phyloP scores from a whole-genome alignment of 176 grass and related monocot genomes.

The Bonia amplexicaulis region DNA sequence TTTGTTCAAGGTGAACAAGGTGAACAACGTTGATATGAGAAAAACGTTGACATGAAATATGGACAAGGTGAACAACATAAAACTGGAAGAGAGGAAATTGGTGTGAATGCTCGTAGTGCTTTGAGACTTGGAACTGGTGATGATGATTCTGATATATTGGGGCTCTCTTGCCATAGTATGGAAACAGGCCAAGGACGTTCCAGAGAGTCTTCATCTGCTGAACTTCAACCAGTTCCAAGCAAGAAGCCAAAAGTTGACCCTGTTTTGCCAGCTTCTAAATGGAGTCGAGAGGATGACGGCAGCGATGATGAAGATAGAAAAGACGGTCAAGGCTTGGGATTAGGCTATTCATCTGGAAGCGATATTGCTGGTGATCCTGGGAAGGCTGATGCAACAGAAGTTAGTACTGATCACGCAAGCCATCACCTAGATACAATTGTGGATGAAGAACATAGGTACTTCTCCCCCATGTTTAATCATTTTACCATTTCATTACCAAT shows the following conservation, averaged over 20 bases:
- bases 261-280: constrained; percentile 87
- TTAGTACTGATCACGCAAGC: constrained; percentile 20
- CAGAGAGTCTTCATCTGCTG: constrained; percentile 29
- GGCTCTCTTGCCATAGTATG: constrained; percentile 19
- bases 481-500: constrained; percentile 1
- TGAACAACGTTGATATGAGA: no score
- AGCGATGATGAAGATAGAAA: constrained; percentile 65
- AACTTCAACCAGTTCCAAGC: constrained; percentile 25
- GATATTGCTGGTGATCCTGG: constrained; percentile 56
- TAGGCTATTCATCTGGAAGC: constrained; percentile 97
- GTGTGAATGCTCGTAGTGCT: constrained; percentile 25
- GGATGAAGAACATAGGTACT: constrained; percentile 80
- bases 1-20: no score
- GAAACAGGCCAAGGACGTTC: constrained; percentile 14
- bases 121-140: constrained; percentile 29
- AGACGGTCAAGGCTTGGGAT: constrained; percentile 52
- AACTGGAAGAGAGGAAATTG: constrained; percentile 42
- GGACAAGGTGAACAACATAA: constrained; percentile 32
- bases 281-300: constrained; percentile 76
- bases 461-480: background rate
- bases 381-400: constrained; percentile 47
- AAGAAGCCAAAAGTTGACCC: constrained; percentile 66
- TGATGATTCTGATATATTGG: constrained; percentile 24
- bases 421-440: constrained; percentile 61
- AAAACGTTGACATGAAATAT: constrained; percentile 59